phyloP scores from a whole-genome alignment of 2,329 filamentous ascomycete species.

The Sclerotinia trifoliorum region DNA sequence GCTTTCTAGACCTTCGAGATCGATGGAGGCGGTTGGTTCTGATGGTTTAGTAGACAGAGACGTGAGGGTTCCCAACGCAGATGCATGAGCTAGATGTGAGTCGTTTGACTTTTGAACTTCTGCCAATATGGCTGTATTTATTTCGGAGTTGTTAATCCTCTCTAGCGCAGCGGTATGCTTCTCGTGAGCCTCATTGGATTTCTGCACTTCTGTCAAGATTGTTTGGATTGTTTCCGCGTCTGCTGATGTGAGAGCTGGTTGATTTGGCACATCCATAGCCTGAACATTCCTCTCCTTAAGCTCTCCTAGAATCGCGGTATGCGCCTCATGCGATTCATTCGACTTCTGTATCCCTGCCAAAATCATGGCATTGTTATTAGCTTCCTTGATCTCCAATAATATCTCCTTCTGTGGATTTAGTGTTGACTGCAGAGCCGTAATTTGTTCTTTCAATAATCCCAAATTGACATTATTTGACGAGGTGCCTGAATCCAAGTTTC shows the following conservation, averaged over 20 bases:
- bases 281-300: constrained; percentile 23
- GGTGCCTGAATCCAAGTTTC: constrained; percentile 27
- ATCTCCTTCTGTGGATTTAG: constrained; percentile 29
- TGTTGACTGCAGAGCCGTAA: constrained; percentile 28
- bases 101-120: constrained; percentile 27
- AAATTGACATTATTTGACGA: constrained; percentile 27
- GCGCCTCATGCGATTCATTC: constrained; percentile 34
- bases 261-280: background rate
- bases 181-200: constrained; percentile 25
- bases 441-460: constrained; percentile 27
- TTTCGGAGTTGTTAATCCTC: constrained; percentile 23
- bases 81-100: constrained; percentile 24
- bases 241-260: background rate
- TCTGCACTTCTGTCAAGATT: constrained; percentile 27
- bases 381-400: constrained; percentile 31
- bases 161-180: constrained; percentile 22
- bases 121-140: constrained; percentile 25
- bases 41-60: background rate
- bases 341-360: constrained; percentile 34
- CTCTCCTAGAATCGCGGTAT: constrained; percentile 28
- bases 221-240: constrained; percentile 23
- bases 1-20: constrained; percentile 15
- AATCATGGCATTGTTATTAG: constrained; percentile 27
- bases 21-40: constrained; percentile 8
- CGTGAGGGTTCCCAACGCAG: constrained; percentile 26